Conservation (phyloP, 1,284 basidiomycete genomes). For the Rhodofomes roseus region DNA sequence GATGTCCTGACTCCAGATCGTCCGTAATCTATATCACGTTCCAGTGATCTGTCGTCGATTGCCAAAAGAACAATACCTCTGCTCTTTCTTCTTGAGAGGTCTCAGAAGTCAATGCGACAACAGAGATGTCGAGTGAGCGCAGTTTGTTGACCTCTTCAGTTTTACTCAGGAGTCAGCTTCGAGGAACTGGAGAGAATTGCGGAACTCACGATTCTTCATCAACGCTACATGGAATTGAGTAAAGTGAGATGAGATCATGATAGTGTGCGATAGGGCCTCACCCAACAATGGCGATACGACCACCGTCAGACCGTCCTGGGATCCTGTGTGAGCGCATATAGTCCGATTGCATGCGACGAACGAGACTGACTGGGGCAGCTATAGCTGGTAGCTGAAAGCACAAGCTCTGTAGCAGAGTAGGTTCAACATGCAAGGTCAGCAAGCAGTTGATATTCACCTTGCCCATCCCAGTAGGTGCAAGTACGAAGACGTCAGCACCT, state of each 20-base stretch:
- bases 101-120: conserved; percentile 68
- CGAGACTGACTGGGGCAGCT: conserved; percentile 48
- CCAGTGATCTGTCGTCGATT: neutral
- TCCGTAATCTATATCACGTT: conserved; percentile 47
- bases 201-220: conserved; percentile 73
- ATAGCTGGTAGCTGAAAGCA: conserved; percentile 88
- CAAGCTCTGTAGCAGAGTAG: conserved; percentile 49
- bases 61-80: conserved; percentile 36
- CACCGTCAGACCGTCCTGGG: conserved; percentile 67
- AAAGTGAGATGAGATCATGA: neutral
- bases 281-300: conserved; percentile 79
- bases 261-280: conserved; percentile 27
- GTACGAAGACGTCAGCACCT: conserved; percentile 74
- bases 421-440: neutral
- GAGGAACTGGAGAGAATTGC: too few species aligned
- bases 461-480: conserved; percentile 87
- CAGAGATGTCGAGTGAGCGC: conserved; percentile 50
- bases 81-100: conserved; percentile 49
- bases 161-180: neutral
- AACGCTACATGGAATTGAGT: conserved; percentile 45
- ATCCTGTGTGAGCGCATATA: neutral
- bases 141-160: conserved; percentile 66
- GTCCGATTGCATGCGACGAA: neutral
- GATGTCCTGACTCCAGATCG: conserved; percentile 61
- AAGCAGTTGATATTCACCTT: conserved; percentile 52